A percentile compares a stretch with the other conserved stretches of the same genome.
These are phyloP conservation scores for Entomortierella parvispora DNA, from an alignment of 192 early-diverging fungal species.

Conservation along the genomic window DNA sequence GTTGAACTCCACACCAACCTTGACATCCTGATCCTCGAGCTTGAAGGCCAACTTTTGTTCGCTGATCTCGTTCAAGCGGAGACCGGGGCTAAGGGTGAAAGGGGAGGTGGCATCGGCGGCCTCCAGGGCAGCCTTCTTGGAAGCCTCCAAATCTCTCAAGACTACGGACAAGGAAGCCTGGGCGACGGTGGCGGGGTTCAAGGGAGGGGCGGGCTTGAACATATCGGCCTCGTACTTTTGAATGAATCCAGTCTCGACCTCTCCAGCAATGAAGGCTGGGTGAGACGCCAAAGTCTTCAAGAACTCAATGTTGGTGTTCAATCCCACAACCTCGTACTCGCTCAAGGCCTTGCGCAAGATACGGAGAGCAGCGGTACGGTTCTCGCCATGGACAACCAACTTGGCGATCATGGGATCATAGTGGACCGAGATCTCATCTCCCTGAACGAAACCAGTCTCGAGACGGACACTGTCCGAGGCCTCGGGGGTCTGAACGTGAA, in stretches of 20 bases:
- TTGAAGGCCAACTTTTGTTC: conserved; percentile 45
- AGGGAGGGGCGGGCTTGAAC: conserved; percentile 33
- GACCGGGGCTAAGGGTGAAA: conserved; percentile 50
- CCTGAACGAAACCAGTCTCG: conserved; percentile 93
- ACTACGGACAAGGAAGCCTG: conserved; percentile 68
- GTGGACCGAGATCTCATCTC: conserved; percentile 91
- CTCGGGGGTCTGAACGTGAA: conserved; percentile 78
- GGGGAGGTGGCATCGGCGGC: conserved; percentile 54
- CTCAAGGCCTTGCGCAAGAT: conserved; percentile 82
- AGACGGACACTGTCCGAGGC: conserved; percentile 75
- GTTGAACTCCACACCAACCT: conserved; percentile 50
- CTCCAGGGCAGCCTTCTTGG: conserved; percentile 27
- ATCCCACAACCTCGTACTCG: conserved; percentile 90
- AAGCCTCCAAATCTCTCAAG: conserved; percentile 47
- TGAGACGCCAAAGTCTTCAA: conserved; percentile 80
- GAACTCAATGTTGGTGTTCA: conserved; percentile 95
- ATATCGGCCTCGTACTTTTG: conserved; percentile 60
- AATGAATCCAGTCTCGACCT: conserved; percentile 97
- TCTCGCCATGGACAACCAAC: conserved; percentile 84
- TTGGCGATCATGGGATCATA: conserved; percentile 98
- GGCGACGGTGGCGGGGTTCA: conserved; percentile 64
- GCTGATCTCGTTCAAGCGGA: conserved; percentile 62
- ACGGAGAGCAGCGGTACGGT: conserved; percentile 86
- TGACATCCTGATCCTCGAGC: conserved; percentile 46
- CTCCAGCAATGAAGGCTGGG: conserved; percentile 84